phyloP scores from a whole-genome alignment of 768 basidiomycete genomes.

The Suillus subluteus region DNA sequence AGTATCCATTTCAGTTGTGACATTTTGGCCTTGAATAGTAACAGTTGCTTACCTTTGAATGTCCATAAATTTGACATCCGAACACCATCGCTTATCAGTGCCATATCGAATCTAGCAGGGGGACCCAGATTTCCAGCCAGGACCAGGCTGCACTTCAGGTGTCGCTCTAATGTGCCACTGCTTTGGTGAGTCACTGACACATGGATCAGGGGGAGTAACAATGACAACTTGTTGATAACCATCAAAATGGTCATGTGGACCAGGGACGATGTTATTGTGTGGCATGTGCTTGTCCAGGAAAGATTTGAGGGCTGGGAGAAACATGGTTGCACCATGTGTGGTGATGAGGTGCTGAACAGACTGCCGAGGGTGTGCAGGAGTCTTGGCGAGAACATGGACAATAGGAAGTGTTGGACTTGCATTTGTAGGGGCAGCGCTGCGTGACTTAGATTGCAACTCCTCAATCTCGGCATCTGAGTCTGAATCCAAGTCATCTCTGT shows the following conservation, averaged over 20 bases:
- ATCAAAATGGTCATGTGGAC: conserved; percentile 1
- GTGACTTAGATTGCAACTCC: too few relatives aligned
- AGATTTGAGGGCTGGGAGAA: background rate
- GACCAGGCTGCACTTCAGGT: background rate
- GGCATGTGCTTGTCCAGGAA: background rate
- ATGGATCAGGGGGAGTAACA: background rate
- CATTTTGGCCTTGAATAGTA: background rate
- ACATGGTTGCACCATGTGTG: background rate
- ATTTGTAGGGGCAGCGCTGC: too few relatives aligned
- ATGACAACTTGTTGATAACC: background rate
- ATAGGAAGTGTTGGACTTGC: too few relatives aligned
- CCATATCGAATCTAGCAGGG: background rate
- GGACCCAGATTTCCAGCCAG: background rate
- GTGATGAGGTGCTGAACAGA: too few relatives aligned
- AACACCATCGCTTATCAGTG: background rate
- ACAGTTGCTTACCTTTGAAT: background rate
- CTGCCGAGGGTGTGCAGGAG: too few relatives aligned
- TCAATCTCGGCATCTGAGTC: too few relatives aligned
- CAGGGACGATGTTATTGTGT: background rate
- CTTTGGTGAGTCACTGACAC: background rate
- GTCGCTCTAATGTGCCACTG: background rate
- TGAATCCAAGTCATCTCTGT: too few relatives aligned
- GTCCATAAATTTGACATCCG: background rate
- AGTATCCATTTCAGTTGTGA: background rate
- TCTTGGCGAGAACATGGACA: too few relatives aligned